Base-by-base conservation (phyloP, 345 rosid genomes). In the Noccaea bulbosa region DNA sequence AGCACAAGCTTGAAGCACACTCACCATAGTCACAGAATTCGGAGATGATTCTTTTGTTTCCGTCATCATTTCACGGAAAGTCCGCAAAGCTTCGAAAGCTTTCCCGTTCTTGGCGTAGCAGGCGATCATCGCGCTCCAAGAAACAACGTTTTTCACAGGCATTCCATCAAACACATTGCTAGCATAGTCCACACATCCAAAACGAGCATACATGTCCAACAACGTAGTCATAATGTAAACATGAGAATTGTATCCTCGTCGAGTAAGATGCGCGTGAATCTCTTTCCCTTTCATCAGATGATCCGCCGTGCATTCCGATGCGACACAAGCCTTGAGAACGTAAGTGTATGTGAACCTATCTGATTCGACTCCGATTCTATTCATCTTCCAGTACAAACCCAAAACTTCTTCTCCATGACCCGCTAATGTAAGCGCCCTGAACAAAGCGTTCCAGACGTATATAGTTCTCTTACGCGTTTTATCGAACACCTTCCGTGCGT, bases 61-160 rank as follows among this genome's bases (percentile, higher is more conserved):
- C 8, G 59, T 46, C 80, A 84, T 81, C 96, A 93, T 89, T 70
- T 83, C 87, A 49, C 79, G 40, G 63, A 93, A 93, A 63, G 83
- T 77, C 74, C 85, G 84, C 72, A 85, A 65, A 5, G 98, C 98
- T 66, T 81, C 85, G 33, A 80, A 85, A 2, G 92, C 70, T 73
- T 76, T 89, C 32, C 85, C 90, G 16, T 83, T 85, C 71, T 85
- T 91, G 0, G 91, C 82, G 38, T 86, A 85, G 62, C 94, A 91
- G 2, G 97, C 90, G 16, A 93, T 85, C 93, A 93, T 87, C 12
- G 89, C 90, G 65, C 96, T 90, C 96, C 98, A 91, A 37, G 98
- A 89, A 62, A 93, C 92, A 14, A 88, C 83, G 64, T 93, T 93
- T 69, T 75, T 89, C 27, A 82, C 75, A 0, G 37, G 82, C 92